Evolutionary conservation across 257 asterid genomes (phyloP).

Genomic region (Solanum boliviense): DNA sequence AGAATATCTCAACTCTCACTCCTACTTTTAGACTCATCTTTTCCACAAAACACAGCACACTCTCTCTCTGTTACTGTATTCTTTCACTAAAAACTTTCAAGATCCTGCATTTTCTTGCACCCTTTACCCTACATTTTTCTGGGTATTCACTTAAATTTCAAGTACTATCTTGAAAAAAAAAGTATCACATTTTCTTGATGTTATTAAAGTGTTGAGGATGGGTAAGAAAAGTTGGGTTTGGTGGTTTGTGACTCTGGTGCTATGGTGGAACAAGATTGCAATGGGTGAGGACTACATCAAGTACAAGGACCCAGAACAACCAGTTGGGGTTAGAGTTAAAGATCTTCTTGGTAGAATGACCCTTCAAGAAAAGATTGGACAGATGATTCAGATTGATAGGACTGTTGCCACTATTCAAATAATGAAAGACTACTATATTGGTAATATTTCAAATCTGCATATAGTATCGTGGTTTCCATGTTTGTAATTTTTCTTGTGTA

Average conservation of each 20-base stretch:
- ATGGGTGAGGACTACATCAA: slow-evolving; percentile 28
- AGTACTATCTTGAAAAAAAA: not conserved
- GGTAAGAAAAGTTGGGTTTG: not conserved
- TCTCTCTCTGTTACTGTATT: not conserved
- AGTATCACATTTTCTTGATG: not conserved
- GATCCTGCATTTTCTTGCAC: slow-evolving; percentile 1
- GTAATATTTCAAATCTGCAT: slow-evolving; percentile 18
- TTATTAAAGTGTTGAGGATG: not conserved
- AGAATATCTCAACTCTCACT: not conserved
- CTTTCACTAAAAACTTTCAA: not conserved
- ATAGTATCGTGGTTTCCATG: not conserved
- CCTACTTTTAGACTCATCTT: not conserved
- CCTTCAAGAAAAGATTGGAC: slow-evolving; percentile 75
- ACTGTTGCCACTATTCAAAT: slow-evolving; percentile 47
- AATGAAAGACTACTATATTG: slow-evolving; percentile 52
- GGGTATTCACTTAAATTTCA: not conserved
- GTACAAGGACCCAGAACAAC: slow-evolving; percentile 67
- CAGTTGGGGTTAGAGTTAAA: slow-evolving; percentile 40
- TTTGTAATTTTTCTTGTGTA: not conserved
- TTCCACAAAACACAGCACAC: not conserved
- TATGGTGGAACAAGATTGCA: slow-evolving; percentile 38
- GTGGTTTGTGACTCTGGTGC: slow-evolving; percentile 22
- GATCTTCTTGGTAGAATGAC: slow-evolving; percentile 70
- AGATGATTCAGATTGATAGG: slow-evolving; percentile 90
- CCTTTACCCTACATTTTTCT: not conserved